Conservation (phyloP, 2,329 filamentous ascomycete species). For the Chaetomiaceae sp. region DNA sequence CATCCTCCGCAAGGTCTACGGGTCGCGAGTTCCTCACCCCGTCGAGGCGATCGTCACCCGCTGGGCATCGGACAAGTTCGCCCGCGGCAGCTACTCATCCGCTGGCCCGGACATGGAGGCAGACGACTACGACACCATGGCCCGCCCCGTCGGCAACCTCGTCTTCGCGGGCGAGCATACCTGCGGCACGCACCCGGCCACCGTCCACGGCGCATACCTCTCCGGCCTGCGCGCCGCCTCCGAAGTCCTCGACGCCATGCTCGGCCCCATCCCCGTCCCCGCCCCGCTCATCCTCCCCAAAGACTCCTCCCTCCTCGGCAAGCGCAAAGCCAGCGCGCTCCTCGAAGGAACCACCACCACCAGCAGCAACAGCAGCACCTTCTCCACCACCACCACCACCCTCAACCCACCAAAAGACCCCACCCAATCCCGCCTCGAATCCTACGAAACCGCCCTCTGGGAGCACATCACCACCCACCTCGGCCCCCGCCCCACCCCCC, state of each 20-base stretch:
- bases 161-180: slow-evolving; percentile 97
- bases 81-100: slow-evolving; percentile 93
- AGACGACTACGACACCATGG: slow-evolving; percentile 92
- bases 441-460: slow-evolving; percentile 52
- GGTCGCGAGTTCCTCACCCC: slow-evolving; percentile 65
- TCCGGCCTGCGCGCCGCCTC: slow-evolving; percentile 86
- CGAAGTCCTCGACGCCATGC: slow-evolving; percentile 73
- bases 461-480: slow-evolving; percentile 52
- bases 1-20: slow-evolving; percentile 73
- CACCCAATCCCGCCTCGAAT: slow-evolving; percentile 49
- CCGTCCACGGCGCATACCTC: slow-evolving; percentile 92
- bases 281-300: slow-evolving; percentile 68
- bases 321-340: slow-evolving; percentile 44
- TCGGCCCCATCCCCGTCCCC: slow-evolving; percentile 76
- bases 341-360: no score
- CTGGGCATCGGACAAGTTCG: slow-evolving; percentile 87
- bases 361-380: not conserved
- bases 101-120: slow-evolving; percentile 76
- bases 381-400: not conserved
- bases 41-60: slow-evolving; percentile 84
- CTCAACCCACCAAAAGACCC: slow-evolving; percentile 40
- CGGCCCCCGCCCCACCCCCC: slow-evolving; percentile 70
- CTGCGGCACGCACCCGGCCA: slow-evolving; percentile 90
- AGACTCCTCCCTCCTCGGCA: slow-evolving; percentile 41
- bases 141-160: slow-evolving; percentile 74